Conservation (phyloP, 371 early-diverging fungal species). For the Actinomucor elegans region DNA sequence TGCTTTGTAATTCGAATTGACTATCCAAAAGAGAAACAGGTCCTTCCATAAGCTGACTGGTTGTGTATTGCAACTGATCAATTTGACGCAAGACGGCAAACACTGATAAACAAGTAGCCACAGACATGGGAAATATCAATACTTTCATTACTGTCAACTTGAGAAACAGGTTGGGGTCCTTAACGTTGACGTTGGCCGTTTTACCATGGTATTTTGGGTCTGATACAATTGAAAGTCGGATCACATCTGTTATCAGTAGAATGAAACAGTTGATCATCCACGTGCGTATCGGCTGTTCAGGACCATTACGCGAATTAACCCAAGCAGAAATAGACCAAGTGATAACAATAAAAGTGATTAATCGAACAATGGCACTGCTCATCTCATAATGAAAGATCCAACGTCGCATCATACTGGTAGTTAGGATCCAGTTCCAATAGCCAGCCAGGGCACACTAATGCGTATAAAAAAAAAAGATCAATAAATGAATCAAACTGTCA, state of each 20-base stretch:
- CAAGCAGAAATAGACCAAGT: constrained; percentile 59
- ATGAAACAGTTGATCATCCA: constrained; percentile 59
- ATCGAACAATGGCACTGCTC: constrained; percentile 55
- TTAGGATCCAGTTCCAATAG: constrained; percentile 62
- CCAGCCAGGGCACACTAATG: constrained; percentile 55
- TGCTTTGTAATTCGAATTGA: background rate
- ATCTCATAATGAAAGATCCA: constrained; percentile 65
- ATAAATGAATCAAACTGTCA: no score
- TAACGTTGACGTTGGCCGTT: constrained; percentile 20
- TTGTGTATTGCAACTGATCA: constrained; percentile 48
- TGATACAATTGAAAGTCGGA: constrained; percentile 51
- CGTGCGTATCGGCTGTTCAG: constrained; percentile 57
- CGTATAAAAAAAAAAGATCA: background rate
- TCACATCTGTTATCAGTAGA: constrained; percentile 48
- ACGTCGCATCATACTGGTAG: constrained; percentile 60
- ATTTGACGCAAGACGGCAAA: constrained; percentile 53
- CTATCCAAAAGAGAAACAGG: constrained; percentile 17
- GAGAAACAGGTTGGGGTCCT: constrained; percentile 33
- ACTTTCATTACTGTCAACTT: constrained; percentile 46
- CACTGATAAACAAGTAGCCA: constrained; percentile 60
- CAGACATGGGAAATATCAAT: constrained; percentile 52
- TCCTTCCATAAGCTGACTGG: constrained; percentile 45
- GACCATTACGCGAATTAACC: constrained; percentile 48
- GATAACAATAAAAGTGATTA: constrained; percentile 57
- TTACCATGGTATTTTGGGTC: constrained; percentile 44